phyloP scores from a whole-genome alignment of 805 yeast species.

The Candida coleopterorum region DNA sequence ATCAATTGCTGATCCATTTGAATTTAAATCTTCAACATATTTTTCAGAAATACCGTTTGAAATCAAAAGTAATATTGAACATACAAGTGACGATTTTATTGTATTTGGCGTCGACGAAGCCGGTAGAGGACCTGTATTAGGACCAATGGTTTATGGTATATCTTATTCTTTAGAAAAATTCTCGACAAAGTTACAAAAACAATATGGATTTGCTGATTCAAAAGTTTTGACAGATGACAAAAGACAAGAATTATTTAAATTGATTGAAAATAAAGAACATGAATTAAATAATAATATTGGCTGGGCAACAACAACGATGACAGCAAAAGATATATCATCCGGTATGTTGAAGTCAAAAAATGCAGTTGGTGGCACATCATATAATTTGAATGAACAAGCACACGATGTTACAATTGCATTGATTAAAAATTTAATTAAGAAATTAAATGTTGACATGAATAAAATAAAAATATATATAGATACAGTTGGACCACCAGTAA shows the following conservation, averaged over 20 bases:
- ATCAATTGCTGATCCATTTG: constrained; percentile 19
- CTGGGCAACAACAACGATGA: constrained; percentile 80
- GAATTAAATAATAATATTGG: constrained; percentile 62
- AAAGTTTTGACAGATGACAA: constrained; percentile 73
- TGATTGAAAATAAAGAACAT: constrained; percentile 44
- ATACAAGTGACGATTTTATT: constrained; percentile 35
- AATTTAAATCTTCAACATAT: constrained; percentile 43
- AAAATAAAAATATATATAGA: constrained; percentile 79
- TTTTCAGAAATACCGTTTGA: constrained; percentile 45
- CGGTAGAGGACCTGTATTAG: constrained; percentile 96
- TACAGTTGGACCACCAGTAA: constrained; percentile 92
- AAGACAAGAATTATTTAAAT: constrained; percentile 57
- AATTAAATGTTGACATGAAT: constrained; percentile 43
- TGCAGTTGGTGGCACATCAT: constrained; percentile 45
- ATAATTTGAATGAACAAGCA: constrained; percentile 91
- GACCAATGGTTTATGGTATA: constrained; percentile 96
- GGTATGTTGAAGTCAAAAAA: constrained; percentile 69
- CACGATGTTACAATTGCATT: constrained; percentile 87
- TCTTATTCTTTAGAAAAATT: constrained; percentile 66
- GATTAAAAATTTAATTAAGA: constrained; percentile 53
- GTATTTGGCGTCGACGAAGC: constrained; percentile 96
- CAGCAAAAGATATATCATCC: constrained; percentile 79
- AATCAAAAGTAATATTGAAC: constrained; percentile 25
- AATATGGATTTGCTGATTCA: constrained; percentile 89
- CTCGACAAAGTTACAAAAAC: constrained; percentile 40